phyloP scores from a whole-genome alignment of 371 early-diverging fungal genomes.

The Mucor irregularis region DNA sequence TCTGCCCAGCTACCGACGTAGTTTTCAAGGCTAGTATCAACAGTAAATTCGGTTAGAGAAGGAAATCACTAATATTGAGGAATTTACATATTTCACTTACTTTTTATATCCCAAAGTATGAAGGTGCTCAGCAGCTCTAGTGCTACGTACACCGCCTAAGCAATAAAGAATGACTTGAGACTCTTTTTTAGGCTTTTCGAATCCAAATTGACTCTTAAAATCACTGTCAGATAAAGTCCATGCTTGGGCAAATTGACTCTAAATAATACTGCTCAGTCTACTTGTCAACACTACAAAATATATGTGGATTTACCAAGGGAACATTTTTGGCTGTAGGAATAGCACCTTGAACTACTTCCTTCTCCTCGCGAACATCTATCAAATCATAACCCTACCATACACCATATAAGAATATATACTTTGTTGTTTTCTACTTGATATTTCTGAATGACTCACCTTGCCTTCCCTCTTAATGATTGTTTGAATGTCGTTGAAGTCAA shows the following conservation, averaged over 20 bases:
- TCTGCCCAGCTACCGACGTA: constrained; percentile 67
- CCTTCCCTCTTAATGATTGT: constrained; percentile 16
- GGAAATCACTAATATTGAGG: not conserved
- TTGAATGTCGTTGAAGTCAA: constrained; percentile 31
- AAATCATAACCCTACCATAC: constrained; percentile 27
- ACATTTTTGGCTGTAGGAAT: constrained; percentile 65
- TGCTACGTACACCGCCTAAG: constrained; percentile 62
- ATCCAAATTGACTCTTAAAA: constrained; percentile 55
- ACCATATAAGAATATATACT: not conserved
- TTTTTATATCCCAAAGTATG: constrained; percentile 42
- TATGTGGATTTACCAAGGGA: constrained; percentile 45
- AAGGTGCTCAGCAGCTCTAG: constrained; percentile 53
- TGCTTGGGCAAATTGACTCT: constrained; percentile 56
- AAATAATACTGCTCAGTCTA: not conserved
- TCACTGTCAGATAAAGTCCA: constrained; percentile 44
- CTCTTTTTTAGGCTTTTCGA: constrained; percentile 45
- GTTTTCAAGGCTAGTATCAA: constrained; percentile 55
- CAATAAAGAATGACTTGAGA: constrained; percentile 61
- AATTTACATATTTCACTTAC: constrained; percentile 20
- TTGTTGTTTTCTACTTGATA: not conserved
- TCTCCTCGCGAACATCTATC: constrained; percentile 65
- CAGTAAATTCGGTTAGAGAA: not conserved
- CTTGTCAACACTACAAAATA: not conserved
- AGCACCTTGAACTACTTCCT: constrained; percentile 51
- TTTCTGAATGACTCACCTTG: constrained; percentile 4